Conservation (phyloP, 1,139 yeast genomes). For the Scheffersomyces segobiensis region DNA sequence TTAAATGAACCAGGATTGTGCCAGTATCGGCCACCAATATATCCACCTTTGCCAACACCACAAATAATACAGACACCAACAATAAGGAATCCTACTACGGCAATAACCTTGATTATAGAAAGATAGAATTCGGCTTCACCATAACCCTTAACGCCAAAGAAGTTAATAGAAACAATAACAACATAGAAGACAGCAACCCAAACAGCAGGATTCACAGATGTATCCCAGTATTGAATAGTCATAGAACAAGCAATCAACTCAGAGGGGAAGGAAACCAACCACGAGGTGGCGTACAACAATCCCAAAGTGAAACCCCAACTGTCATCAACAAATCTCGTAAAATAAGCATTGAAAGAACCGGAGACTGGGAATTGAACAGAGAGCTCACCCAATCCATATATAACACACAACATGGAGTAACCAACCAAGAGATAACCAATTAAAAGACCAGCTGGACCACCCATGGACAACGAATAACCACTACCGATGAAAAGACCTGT, state of each 20-base stretch:
- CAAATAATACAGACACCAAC: conserved; percentile 23
- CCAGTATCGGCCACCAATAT: conserved; percentile 25
- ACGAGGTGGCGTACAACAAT: conserved; percentile 32
- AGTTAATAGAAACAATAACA: conserved; percentile 39
- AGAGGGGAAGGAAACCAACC: conserved; percentile 33
- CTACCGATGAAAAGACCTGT: conserved; percentile 64
- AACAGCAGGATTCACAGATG: conserved; percentile 22
- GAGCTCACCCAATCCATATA: conserved; percentile 30
- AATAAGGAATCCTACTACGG: conserved; percentile 25
- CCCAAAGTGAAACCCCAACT: conserved; percentile 36
- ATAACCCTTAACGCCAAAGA: conserved; percentile 47
- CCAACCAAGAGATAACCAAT: conserved; percentile 25
- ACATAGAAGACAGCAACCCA: conserved; percentile 52
- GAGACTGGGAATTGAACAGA: conserved; percentile 31
- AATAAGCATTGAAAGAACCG: conserved; percentile 31
- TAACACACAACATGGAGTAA: conserved; percentile 25
- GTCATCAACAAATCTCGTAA: conserved; percentile 31
- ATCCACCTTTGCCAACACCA: conserved; percentile 29
- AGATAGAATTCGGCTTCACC: conserved; percentile 53
- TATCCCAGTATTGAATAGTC: conserved; percentile 31
- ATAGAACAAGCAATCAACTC: conserved; percentile 36
- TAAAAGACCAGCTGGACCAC: conserved; percentile 59
- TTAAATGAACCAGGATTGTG: conserved; percentile 23
- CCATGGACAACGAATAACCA: conserved; percentile 64
- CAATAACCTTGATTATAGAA: conserved; percentile 30